Percentiles rank a stretch among this genome's conserved stretches.
Conservation (phyloP, 106 monocot species). For the Dendrobium officinale region DNA sequence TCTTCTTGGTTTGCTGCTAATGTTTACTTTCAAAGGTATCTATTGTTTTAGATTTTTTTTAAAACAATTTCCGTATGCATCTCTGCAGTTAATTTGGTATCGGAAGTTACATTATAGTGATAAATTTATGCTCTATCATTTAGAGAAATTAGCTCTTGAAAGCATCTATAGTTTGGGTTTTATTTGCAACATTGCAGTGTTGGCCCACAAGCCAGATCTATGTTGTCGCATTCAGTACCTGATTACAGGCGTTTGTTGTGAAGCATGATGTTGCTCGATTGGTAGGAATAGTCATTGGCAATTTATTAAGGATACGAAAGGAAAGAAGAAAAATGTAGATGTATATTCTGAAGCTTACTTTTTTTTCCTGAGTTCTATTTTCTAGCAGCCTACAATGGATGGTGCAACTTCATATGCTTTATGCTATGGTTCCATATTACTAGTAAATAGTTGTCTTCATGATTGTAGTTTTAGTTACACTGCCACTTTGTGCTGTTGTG, state of each 20-base stretch:
- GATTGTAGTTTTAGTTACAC: too few relatives aligned
- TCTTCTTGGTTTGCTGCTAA: not conserved
- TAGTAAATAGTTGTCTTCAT: too few relatives aligned
- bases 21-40: constrained; percentile 50
- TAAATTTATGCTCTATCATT: not conserved
- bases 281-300: not conserved
- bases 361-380: too few relatives aligned
- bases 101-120: not conserved
- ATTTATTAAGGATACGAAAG: not conserved
- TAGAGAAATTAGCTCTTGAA: not conserved
- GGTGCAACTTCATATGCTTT: too few relatives aligned
- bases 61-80: not conserved
- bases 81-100: constrained; percentile 2
- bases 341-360: too few relatives aligned
- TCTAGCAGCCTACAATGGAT: too few relatives aligned
- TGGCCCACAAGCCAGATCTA: not conserved
- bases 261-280: not conserved
- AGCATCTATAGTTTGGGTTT: not conserved
- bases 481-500: too few relatives aligned
- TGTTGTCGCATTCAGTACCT: not conserved
- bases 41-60: not conserved
- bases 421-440: too few relatives aligned
- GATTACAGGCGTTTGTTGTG: not conserved
- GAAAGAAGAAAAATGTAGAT: not conserved
- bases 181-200: not conserved